A percentile compares a stretch with the other conserved stretches of the same genome.
phyloP scores from a whole-genome alignment of 1,284 basidiomycete genomes.

The Earliella scabrosa region DNA sequence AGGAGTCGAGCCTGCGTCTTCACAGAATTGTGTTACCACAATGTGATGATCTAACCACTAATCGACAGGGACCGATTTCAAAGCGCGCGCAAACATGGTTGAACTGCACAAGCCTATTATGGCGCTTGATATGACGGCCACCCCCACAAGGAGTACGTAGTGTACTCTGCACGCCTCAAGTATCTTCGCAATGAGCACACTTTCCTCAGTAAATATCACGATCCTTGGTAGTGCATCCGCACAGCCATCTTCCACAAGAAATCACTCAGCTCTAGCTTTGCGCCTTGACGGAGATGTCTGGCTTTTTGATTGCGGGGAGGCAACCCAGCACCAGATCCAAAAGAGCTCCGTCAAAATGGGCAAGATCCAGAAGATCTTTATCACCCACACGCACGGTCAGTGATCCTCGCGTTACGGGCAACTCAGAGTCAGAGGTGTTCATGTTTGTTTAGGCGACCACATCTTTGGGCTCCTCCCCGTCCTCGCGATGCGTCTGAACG shows the following conservation, averaged over 20 bases:
- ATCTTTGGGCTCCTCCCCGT: conserved; percentile 83
- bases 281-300: conserved; percentile 70
- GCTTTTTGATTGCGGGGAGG: conserved; percentile 93
- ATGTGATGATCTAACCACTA: conserved; percentile 33
- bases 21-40: conserved; percentile 31
- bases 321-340: conserved; percentile 83
- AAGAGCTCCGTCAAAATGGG: conserved; percentile 75
- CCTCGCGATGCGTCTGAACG: conserved; percentile 69
- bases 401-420: neutral
- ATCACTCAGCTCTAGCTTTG: conserved; percentile 73
- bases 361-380: conserved; percentile 85
- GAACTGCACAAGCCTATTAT: too few species aligned
- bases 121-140: too few species aligned
- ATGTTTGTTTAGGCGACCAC: conserved; percentile 70
- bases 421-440: neutral
- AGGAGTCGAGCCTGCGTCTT: conserved; percentile 28
- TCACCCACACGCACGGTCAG: conserved; percentile 91
- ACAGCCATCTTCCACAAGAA: conserved; percentile 74
- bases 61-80: conserved; percentile 28
- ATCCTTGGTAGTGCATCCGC: conserved; percentile 83
- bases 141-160: too few species aligned
- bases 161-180: too few species aligned
- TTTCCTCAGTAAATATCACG: conserved; percentile 53
- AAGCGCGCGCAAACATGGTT: too few species aligned
- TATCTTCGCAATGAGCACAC: too few species aligned